A percentile compares a stretch with the other conserved stretches of the same genome.
Evolutionary conservation across 2,329 filamentous ascomycete genomes (phyloP).

Genomic region (Plenodomus tracheiphilus): DNA sequence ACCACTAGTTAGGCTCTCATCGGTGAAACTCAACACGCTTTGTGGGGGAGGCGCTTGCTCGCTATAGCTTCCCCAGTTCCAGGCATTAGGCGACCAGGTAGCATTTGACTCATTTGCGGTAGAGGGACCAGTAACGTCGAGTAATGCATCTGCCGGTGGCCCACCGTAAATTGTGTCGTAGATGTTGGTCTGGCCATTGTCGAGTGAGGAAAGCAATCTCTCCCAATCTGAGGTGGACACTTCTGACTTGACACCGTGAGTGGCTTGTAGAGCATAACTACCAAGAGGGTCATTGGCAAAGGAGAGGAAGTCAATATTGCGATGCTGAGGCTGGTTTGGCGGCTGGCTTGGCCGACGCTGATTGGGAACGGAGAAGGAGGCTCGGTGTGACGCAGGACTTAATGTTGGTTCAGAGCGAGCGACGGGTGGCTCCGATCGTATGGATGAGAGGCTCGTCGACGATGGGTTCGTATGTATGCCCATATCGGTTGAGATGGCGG

Average conservation of each 20-base stretch:
- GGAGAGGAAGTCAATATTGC: slow-evolving; percentile 54
- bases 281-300: slow-evolving; percentile 47
- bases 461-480: slow-evolving; percentile 49
- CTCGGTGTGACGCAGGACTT: slow-evolving; percentile 46
- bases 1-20: slow-evolving; percentile 62
- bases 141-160: slow-evolving; percentile 49
- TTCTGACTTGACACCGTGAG: slow-evolving; percentile 47
- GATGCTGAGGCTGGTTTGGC: slow-evolving; percentile 32
- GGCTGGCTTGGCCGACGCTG: slow-evolving; percentile 42
- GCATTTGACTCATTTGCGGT: slow-evolving; percentile 32
- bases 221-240: slow-evolving; percentile 78
- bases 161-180: slow-evolving; percentile 82
- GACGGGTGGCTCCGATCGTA: slow-evolving; percentile 50
- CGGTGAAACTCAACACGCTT: slow-evolving; percentile 63
- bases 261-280: slow-evolving; percentile 34
- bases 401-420: slow-evolving; percentile 53
- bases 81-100: slow-evolving; percentile 43
- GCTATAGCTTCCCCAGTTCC: slow-evolving; percentile 36
- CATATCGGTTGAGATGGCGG: slow-evolving; percentile 48
- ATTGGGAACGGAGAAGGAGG: slow-evolving; percentile 34
- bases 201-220: slow-evolving; percentile 75
- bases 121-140: slow-evolving; percentile 37
- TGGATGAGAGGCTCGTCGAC: slow-evolving; percentile 55
- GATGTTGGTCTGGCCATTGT: slow-evolving; percentile 79
- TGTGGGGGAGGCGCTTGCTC: slow-evolving; percentile 46